Evolutionary conservation across 345 rosid species (phyloP).

Genomic region (Adansonia digitata): DNA sequence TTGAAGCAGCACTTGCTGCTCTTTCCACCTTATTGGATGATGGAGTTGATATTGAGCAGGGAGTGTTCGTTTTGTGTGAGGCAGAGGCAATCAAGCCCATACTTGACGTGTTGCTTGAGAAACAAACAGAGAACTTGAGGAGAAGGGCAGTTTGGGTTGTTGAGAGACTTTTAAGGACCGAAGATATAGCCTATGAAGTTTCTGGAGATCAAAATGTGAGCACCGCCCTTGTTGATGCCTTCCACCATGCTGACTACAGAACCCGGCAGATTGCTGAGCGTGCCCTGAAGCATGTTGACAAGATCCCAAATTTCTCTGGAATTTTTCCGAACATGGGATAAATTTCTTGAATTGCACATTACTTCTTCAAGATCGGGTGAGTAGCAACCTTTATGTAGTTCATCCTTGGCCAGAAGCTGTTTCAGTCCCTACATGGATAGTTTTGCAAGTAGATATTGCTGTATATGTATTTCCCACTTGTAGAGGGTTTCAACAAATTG

Average conservation of each 20-base stretch:
- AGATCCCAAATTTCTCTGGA: conserved; percentile 92
- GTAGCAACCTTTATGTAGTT: conserved; percentile 20
- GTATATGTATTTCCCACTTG: conserved; percentile 23
- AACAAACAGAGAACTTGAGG: conserved; percentile 60
- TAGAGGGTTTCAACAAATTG: conserved; percentile 20
- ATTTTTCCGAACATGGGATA: conserved; percentile 60
- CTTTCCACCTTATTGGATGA: conserved; percentile 81
- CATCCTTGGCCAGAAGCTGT: conserved; percentile 9
- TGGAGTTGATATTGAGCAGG: conserved; percentile 67
- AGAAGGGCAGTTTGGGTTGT: conserved; percentile 83
- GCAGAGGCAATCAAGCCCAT: conserved; percentile 70
- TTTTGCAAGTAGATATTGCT: conserved; percentile 25
- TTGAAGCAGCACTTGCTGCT: conserved; percentile 85
- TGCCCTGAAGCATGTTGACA: conserved; percentile 80
- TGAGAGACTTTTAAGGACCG: conserved; percentile 76
- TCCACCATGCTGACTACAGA: conserved; percentile 79
- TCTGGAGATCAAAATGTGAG: conserved; percentile 72
- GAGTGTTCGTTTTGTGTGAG: conserved; percentile 51
- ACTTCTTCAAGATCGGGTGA: conserved; percentile 3
- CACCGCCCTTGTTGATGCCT: conserved; percentile 88
- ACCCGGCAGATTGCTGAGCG: conserved; percentile 88
- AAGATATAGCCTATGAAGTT: conserved; percentile 66
- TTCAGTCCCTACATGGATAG: conserved; percentile 17
- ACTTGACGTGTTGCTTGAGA: conserved; percentile 64
- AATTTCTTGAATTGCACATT: conserved; percentile 5